Conservation (phyloP, 2,329 filamentous ascomycete species). For the Pseudogymnoascus sp. region DNA sequence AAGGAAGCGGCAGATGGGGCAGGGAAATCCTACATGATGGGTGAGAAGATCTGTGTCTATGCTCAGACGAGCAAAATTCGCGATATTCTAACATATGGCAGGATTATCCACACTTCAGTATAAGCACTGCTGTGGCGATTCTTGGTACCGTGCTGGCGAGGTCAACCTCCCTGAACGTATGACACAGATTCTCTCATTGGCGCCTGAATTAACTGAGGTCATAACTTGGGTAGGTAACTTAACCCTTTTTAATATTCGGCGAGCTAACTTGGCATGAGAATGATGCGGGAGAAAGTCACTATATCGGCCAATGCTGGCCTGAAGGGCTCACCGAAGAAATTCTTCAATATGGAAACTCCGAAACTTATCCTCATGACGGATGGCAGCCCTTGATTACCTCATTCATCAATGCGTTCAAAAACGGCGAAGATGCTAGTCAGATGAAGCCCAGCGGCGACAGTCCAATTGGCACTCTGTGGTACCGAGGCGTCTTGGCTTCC, state of each 20-base stretch:
- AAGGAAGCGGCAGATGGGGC: slow-evolving; percentile 17
- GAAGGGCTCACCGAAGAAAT: slow-evolving; percentile 22
- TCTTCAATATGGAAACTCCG: slow-evolving; percentile 28
- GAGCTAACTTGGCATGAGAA: slow-evolving; percentile 31
- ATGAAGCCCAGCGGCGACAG: slow-evolving; percentile 10
- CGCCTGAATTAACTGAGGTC: slow-evolving; percentile 15
- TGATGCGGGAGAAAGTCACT: slow-evolving; percentile 32
- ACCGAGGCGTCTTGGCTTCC: slow-evolving; percentile 18
- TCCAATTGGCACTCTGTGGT: slow-evolving; percentile 30
- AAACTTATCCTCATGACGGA: slow-evolving; percentile 21
- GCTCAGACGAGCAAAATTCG: background rate
- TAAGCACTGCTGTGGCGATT: slow-evolving; percentile 16
- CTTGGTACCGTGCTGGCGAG: slow-evolving; percentile 28
- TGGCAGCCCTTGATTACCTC: slow-evolving; percentile 32
- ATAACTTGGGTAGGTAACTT: background rate
- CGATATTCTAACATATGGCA: background rate
- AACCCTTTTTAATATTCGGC: slow-evolving; percentile 22
- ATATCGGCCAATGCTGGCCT: slow-evolving; percentile 30
- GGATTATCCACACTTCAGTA: slow-evolving; percentile 18
- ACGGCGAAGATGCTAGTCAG: background rate
- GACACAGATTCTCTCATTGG: slow-evolving; percentile 29
- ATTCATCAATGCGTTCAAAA: slow-evolving; percentile 32
- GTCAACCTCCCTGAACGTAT: slow-evolving; percentile 31
- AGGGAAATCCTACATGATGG: slow-evolving; percentile 32
- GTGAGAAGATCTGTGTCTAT: slow-evolving; percentile 11